A percentile compares a stretch with the other conserved stretches of the same genome.
These are phyloP conservation scores for Dactylellina haptotyla DNA, from an alignment of 2,329 filamentous ascomycete species.

Conservation along the genomic window DNA sequence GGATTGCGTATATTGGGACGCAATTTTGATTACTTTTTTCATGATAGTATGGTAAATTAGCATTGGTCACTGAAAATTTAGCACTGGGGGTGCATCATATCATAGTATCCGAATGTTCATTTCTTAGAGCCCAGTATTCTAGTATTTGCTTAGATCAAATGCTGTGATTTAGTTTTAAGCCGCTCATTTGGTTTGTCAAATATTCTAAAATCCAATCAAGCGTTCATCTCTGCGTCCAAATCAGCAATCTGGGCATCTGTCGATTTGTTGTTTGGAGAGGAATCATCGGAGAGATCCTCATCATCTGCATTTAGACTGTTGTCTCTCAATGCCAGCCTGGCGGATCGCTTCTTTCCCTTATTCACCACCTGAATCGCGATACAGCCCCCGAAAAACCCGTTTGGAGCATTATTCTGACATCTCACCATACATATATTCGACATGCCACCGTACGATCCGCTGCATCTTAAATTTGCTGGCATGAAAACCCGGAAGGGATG, in stretches of 20 bases:
- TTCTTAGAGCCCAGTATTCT: too few species aligned
- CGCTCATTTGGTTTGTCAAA: too few species aligned
- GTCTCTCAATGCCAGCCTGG: background rate
- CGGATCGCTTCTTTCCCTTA: constrained; percentile 57
- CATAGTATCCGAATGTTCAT: too few species aligned
- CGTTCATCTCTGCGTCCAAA: background rate
- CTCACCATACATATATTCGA: constrained; percentile 73
- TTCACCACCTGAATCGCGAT: background rate
- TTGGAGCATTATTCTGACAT: constrained; percentile 70
- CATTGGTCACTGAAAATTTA: too few species aligned
- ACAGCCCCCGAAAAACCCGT: constrained; percentile 76
- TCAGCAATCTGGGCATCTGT: background rate
- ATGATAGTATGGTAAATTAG: too few species aligned
- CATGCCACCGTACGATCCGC: constrained; percentile 69
- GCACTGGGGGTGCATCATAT: too few species aligned
- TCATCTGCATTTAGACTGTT: background rate
- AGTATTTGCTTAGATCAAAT: too few species aligned
- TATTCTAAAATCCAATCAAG: too few species aligned
- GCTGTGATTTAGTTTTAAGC: too few species aligned
- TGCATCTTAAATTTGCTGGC: constrained; percentile 74
- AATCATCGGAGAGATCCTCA: background rate
- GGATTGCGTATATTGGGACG: too few species aligned
- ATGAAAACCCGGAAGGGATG: too few species aligned
- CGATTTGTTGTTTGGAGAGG: background rate
- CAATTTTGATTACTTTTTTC: too few species aligned